Evolutionary conservation across 257 asterid genomes (phyloP).

Genomic region (Jaltomata sinuosa): DNA sequence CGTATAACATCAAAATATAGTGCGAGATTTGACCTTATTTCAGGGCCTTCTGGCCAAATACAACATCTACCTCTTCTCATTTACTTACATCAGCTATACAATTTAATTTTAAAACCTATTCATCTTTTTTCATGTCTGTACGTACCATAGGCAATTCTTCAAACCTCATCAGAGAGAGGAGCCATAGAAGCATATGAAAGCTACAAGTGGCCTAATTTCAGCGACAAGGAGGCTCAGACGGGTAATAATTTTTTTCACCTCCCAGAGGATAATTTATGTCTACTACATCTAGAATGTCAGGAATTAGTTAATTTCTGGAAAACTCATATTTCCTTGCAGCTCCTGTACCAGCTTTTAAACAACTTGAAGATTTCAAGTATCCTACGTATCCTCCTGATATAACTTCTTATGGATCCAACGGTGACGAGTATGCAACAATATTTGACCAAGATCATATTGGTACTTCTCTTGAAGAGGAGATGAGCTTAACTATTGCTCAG

Average conservation of each 20-base stretch:
- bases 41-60: neutral
- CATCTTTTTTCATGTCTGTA: neutral
- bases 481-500: conserved; percentile 45
- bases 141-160: conserved; percentile 18
- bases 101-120: neutral
- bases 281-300: neutral
- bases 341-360: conserved; percentile 26
- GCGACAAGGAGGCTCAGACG: conserved; percentile 21
- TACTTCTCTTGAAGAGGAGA: conserved; percentile 36
- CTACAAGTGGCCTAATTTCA: conserved; percentile 17
- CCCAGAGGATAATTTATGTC: neutral
- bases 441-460: conserved; percentile 47
- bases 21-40: neutral
- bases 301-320: conserved; percentile 6
- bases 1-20: neutral
- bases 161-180: conserved; percentile 3
- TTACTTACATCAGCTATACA: neutral
- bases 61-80: neutral
- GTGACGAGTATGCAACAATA: conserved; percentile 26
- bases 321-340: conserved; percentile 26
- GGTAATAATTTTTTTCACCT: conserved; percentile 31
- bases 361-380: conserved; percentile 26
- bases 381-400: conserved; percentile 28
- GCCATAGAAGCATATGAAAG: conserved; percentile 4
- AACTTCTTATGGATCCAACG: conserved; percentile 25